Evolutionary conservation across 148 eudicot genomes (phyloP), one percentile per base, ranked within the genome.

Genomic region (Silene uniflora): DNA sequence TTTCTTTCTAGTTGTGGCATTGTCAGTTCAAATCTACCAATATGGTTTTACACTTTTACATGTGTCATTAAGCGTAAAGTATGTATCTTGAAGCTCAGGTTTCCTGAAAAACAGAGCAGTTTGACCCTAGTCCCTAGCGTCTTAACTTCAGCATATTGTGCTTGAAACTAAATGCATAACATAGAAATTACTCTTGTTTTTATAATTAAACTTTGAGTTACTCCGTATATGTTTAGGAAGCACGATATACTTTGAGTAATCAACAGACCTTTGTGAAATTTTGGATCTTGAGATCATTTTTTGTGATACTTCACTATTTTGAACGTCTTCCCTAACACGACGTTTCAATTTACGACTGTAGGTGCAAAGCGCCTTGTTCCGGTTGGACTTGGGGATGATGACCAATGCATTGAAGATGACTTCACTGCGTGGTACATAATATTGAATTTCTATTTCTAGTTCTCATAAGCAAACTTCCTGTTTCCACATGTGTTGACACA

Each of bases 321-420:
- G 24, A 62, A 18, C 27, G 17, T 35, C 46, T 65, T 74, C 22
- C 13, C 10, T 17, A 69, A 55, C 22, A 35, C 63, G 66, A 52
- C 58, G 22, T 68, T 49, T 46, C 18, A n/a, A 49, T 67, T 19
- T 61, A 42, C 42, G 21, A 74, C 77, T 81, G 77, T 85, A 94
- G 99, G 99, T 83, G 99, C 84, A 10, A 87, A 90, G 78, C 89
- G 90, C 32, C 89, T 92, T 75, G 89, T 95, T 80, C 90, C 90
- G 66, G 89, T 88, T 72, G 99, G 99, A 74, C 83, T 92, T 61
- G 99, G 99, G 54, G 99, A 95, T 81, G 99, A 95, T 83, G 99
- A 92, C 73, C 91, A 92, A 75, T 90, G 96, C 81, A 95, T 92
- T 75, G 99, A 95, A 86, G 99, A 95, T 82, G 99, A 95, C 82